These are phyloP conservation scores for Anacardium occidentale DNA, from an alignment of 345 rosid species.

Conservation along the genomic window DNA sequence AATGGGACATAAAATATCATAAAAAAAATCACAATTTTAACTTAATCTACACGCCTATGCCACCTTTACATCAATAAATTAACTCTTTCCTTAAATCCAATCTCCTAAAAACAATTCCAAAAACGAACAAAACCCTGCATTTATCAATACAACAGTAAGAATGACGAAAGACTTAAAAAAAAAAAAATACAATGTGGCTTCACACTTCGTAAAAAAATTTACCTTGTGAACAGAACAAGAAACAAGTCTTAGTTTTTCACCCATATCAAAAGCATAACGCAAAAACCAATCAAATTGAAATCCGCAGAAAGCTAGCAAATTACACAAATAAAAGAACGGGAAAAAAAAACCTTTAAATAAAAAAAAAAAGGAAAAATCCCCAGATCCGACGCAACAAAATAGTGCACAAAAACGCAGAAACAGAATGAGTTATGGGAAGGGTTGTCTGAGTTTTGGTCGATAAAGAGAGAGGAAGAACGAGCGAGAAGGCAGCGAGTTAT, in stretches of 20 bases:
- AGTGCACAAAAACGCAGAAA: constrained; percentile 6
- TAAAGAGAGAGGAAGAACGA: constrained; percentile 8
- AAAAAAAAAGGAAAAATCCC: constrained; percentile 35
- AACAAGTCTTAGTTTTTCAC: background rate
- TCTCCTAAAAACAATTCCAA: background rate
- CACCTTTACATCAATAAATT: constrained; percentile 11
- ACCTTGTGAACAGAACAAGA: constrained; percentile 6
- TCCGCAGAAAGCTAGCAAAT: constrained; percentile 5
- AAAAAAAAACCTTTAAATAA: constrained; percentile 32
- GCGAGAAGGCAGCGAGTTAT: background rate
- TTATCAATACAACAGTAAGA: background rate
- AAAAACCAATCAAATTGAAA: constrained; percentile 10
- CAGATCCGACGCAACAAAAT: constrained; percentile 40
- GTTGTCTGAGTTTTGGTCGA: no score
- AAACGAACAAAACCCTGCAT: constrained; percentile 15
- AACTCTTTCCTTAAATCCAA: background rate
- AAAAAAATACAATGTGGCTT: constrained; percentile 6
- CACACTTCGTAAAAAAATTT: background rate
- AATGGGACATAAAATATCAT: constrained; percentile 12
- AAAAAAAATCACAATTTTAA: constrained; percentile 11
- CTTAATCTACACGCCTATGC: background rate
- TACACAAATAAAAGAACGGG: constrained; percentile 16
- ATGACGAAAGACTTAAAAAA: background rate
- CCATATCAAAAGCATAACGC: constrained; percentile 4
- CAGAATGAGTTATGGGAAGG: no score